Evolutionary conservation across 2,329 filamentous ascomycete species (phyloP), one percentile per base, ranked within the genome.

Genomic region (Diaporthe destruens): DNA sequence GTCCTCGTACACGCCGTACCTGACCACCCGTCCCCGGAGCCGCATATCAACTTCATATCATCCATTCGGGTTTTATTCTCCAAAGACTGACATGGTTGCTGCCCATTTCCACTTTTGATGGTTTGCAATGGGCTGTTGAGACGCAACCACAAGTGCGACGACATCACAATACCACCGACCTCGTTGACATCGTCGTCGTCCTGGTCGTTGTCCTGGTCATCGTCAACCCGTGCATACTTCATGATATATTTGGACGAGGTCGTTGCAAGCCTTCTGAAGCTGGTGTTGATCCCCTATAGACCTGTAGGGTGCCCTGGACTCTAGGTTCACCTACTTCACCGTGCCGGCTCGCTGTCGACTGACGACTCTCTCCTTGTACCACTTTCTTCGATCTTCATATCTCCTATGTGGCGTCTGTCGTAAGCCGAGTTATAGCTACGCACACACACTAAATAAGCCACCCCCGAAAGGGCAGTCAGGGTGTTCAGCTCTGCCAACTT

Each of bases 21-120:
- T 23, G 61, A 44, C 20, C 32, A 51, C 36, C 34, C 20, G 23
- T 36, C 56, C 25, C 39, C 74, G 66, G 39, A 75, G 76, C 57
- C 74, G 71, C 72, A 76, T 75, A 8, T 74, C 51, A 39, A 72
- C 72, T 53, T 69, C 72, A 57, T 9, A 42, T 34, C 42, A 32
- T 69, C 66, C 18, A 12, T 4, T 36, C 54, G 18, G 14, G 20
- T 57, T 6, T 34, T 16, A 4, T 25, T 51, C 18, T 44, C 16
- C n/a, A 16, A 1, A 34, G 11, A 14, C 34, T 42, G 1, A 29
- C 11, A n/a, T 47, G 25, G 1, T 20, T 14, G 14, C 18, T 6
- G 9, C 3, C 3, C 11, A 9, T 44, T 14, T 47, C 42, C 32
- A 20, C 39, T 42, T 53, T 32, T 25, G 9, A 44, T 20, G 39